These are phyloP conservation scores for Capsicum baccatum DNA, from an alignment of 257 asterid genomes.

Conservation along the genomic window DNA sequence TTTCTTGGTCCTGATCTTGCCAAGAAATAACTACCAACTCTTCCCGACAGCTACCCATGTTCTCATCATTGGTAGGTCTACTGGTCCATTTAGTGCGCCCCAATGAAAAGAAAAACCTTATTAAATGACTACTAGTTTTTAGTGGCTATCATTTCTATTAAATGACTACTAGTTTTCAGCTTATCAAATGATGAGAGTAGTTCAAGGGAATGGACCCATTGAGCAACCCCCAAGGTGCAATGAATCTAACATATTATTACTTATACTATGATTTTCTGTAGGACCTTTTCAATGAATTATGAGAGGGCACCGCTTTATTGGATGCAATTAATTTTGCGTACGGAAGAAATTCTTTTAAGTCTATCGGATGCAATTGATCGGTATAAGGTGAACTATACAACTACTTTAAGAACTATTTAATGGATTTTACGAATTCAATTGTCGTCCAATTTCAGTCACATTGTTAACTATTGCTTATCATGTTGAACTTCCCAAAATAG, in stretches of 20 bases:
- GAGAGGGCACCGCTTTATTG: not conserved
- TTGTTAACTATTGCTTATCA: not conserved
- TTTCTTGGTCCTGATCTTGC: constrained; percentile 21
- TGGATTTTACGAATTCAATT: not conserved
- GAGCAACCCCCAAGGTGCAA: constrained; percentile 18
- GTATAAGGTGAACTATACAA: not conserved
- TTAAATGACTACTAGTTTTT: not conserved
- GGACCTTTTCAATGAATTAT: not conserved
- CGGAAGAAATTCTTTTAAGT: no score
- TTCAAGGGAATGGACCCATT: constrained; percentile 1
- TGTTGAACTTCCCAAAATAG: not conserved
- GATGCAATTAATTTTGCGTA: not conserved
- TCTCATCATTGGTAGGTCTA: not conserved
- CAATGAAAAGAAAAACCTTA: not conserved
- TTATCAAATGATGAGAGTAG: not conserved
- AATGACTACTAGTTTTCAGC: constrained; percentile 5
- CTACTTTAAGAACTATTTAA: not conserved
- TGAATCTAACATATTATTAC: not conserved
- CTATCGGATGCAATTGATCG: not conserved
- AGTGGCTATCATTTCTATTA: not conserved
- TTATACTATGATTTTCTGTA: not conserved
- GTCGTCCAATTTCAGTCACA: not conserved
- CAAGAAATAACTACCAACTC: not conserved
- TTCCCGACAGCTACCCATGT: not conserved
- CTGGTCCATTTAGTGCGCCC: not conserved